Evolutionary conservation across 2,329 filamentous ascomycete genomes (phyloP), one percentile per base, ranked within the genome.

Genomic region (Scedosporium apiospermum): DNA sequence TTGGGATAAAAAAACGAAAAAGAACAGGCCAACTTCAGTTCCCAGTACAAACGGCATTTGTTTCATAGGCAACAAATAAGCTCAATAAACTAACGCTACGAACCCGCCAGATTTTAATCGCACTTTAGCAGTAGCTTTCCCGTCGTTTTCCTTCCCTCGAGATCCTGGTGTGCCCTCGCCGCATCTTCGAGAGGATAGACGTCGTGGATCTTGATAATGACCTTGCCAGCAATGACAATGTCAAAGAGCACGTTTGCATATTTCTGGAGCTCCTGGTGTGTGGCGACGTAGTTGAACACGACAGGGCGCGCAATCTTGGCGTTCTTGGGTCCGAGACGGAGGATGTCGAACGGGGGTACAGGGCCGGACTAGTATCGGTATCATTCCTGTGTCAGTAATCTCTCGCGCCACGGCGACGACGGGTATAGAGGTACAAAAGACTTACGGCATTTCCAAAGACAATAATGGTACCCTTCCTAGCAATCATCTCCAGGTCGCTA

Each of bases 81-180:
- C 23, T 59, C 2, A 3, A 34, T 34, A 34, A 14, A 44, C 23
- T 59, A 10, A 16, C 2, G 16, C 18, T 42, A 41, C 16, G 38
- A 12, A 41, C 16, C 53, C 16, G n/a, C 7, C 3, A 63, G 18
- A 16, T 30, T 65, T 64, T 69, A 74, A 67, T 77, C 87, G 57
- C 85, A 82, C 76, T 87, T 87, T 69, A 96, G 73, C 63, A 97
- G 73, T 65, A 96, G 74, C 78, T 96, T 96, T 18, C 93, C 93
- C 10, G 86, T 90, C 1, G 91, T 95, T 79, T 88, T 90, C 68
- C 92, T 81, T 51, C 89, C 83, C 75, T 96, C 89, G 55, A 97
- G 80, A 73, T 96, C 91, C 58, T 77, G 74, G 66, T 96, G 91
- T 12, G 91, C 91, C 68, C 83, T 78, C 42, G 80, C 84, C 41